These are phyloP conservation scores for Podosphaera leucotricha DNA, from an alignment of 2,329 filamentous ascomycete species.

Conservation along the genomic window DNA sequence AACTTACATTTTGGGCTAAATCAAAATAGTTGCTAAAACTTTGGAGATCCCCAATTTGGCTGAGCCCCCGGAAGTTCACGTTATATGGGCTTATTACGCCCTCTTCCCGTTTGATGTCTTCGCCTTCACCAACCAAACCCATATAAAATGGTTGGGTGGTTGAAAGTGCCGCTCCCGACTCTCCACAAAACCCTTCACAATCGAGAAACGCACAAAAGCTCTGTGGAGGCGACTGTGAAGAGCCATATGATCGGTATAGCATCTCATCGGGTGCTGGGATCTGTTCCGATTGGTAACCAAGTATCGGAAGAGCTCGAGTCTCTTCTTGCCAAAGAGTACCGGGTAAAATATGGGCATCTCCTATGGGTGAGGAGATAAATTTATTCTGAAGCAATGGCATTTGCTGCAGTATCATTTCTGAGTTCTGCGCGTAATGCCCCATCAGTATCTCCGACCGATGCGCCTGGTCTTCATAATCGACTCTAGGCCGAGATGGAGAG, in stretches of 20 bases:
- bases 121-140: slow-evolving; percentile 23
- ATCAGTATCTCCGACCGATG: slow-evolving; percentile 7
- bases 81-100: slow-evolving; percentile 30
- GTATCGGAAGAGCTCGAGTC: not conserved
- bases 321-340: not conserved
- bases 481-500: slow-evolving; percentile 29
- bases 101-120: slow-evolving; percentile 17
- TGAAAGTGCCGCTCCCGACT: not conserved
- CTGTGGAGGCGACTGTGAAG: slow-evolving; percentile 21
- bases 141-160: slow-evolving; percentile 31
- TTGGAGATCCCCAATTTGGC: not conserved
- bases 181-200: not conserved
- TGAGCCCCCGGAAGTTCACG: slow-evolving; percentile 40
- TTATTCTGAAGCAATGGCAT: not conserved
- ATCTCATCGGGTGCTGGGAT: slow-evolving; percentile 33
- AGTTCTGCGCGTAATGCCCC: slow-evolving; percentile 12
- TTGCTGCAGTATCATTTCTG: slow-evolving; percentile 18
- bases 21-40: not conserved
- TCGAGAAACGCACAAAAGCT: not conserved
- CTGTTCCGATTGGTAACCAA: not conserved
- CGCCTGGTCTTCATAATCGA: slow-evolving; percentile 20
- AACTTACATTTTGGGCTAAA: not conserved
- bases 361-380: not conserved
- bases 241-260: slow-evolving; percentile 34
- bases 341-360: not conserved